Conservation (phyloP, 495 filamentous ascomycete species). For the Lichenothelia convexa region DNA sequence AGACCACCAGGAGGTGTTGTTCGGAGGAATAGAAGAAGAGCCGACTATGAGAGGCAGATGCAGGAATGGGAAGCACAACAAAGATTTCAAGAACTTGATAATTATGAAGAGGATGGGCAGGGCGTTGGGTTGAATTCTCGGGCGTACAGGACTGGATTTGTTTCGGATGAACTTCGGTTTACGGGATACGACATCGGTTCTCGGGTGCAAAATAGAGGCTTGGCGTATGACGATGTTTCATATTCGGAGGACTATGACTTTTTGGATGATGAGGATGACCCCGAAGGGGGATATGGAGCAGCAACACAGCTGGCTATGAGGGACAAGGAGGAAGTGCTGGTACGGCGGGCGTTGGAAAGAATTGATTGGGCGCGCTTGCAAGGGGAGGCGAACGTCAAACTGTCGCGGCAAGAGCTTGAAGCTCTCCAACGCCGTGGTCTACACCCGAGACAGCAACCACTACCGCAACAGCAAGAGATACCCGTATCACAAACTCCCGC, state of each 20-base stretch:
- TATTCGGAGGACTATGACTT: conserved; percentile 37
- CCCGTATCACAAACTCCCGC: conserved; percentile 6
- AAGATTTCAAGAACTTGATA: conserved; percentile 55
- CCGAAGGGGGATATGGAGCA: background rate
- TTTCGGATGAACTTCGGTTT: conserved; percentile 42
- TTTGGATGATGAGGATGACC: conserved; percentile 10
- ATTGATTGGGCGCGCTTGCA: conserved; percentile 56
- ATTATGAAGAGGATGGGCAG: conserved; percentile 44
- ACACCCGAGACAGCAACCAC: conserved; percentile 8
- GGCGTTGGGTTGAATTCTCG: conserved; percentile 30
- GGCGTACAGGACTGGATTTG: conserved; percentile 25
- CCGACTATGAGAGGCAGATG: conserved; percentile 1
- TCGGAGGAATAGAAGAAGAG: conserved; percentile 1
- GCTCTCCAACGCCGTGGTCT: conserved; percentile 40
- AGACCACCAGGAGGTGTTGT: conserved; percentile 66
- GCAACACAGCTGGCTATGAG: conserved; percentile 33
- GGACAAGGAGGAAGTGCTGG: conserved; percentile 52
- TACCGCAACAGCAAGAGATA: conserved; percentile 2
- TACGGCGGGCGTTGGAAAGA: conserved; percentile 54
- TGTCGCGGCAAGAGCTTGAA: conserved; percentile 55
- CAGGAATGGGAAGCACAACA: conserved; percentile 17
- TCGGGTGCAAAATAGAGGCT: conserved; percentile 26
- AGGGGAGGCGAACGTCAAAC: conserved; percentile 56
- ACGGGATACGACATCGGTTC: conserved; percentile 38
- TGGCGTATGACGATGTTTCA: conserved; percentile 30